Conservation (phyloP, 2,329 filamentous ascomycete species). For the Colletotrichum spinosum region DNA sequence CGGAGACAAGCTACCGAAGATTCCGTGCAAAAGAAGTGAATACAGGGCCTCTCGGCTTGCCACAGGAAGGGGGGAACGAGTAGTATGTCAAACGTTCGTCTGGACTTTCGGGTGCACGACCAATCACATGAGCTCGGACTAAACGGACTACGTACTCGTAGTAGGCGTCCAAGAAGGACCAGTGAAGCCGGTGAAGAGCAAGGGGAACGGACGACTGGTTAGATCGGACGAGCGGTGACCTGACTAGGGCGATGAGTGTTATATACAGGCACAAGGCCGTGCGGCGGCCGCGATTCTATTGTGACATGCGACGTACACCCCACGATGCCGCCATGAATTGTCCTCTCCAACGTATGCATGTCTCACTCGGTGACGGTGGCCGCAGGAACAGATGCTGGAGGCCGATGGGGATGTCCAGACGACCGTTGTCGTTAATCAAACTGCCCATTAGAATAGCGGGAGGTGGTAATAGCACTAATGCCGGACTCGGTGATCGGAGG, state of each 20-base stretch:
- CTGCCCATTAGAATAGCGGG: slow-evolving; percentile 1
- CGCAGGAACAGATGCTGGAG: background rate
- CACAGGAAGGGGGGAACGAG: slow-evolving; percentile 10
- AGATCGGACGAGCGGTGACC: too few species aligned
- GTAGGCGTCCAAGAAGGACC: too few species aligned
- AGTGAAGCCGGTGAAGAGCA: too few species aligned
- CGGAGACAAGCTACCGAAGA: too few species aligned
- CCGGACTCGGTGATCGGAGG: slow-evolving; percentile 26
- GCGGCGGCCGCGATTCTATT: too few species aligned
- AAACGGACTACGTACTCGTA: background rate
- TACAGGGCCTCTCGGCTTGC: slow-evolving; percentile 5
- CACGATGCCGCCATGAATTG: background rate
- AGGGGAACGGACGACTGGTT: too few species aligned
- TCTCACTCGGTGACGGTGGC: slow-evolving; percentile 8
- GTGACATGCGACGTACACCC: too few species aligned
- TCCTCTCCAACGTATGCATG: background rate
- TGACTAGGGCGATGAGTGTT: too few species aligned
- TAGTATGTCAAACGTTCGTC: slow-evolving; percentile 18
- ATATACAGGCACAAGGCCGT: too few species aligned
- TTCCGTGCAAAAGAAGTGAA: too few species aligned
- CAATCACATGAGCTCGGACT: slow-evolving; percentile 25
- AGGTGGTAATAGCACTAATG: slow-evolving; percentile 1
- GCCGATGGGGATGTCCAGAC: slow-evolving; percentile 37
- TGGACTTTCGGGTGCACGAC: slow-evolving; percentile 25
- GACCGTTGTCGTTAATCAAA: slow-evolving; percentile 11